These are phyloP conservation scores for Ogataea siamensis DNA, from an alignment of 805 yeast species.

Conservation along the genomic window DNA sequence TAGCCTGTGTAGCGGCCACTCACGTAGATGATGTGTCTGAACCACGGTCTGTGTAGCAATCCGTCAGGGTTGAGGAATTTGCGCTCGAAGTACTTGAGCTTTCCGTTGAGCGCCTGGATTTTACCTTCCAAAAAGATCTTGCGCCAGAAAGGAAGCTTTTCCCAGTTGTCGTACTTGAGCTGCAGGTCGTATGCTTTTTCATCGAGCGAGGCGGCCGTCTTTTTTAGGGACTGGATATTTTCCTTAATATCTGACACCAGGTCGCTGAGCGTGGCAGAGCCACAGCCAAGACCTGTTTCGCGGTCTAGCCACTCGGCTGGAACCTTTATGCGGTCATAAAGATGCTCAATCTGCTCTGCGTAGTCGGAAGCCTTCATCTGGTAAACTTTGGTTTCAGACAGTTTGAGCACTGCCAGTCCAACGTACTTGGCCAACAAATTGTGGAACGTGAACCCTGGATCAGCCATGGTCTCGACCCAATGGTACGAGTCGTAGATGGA, in stretches of 20 bases:
- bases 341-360: slow-evolving; percentile 46
- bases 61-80: slow-evolving; percentile 47
- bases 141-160: slow-evolving; percentile 25
- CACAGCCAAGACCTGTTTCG: slow-evolving; percentile 1
- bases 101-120: slow-evolving; percentile 36
- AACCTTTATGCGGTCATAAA: slow-evolving; percentile 41
- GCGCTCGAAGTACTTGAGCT: slow-evolving; percentile 44
- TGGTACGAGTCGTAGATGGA: slow-evolving; percentile 69
- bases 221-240: slow-evolving; percentile 27
- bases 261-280: slow-evolving; percentile 13
- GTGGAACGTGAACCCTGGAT: slow-evolving; percentile 61
- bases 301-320: slow-evolving; percentile 27
- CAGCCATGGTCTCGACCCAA: slow-evolving; percentile 67
- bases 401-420: slow-evolving; percentile 47
- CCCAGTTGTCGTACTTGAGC: slow-evolving; percentile 22
- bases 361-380: slow-evolving; percentile 45
- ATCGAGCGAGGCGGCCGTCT: slow-evolving; percentile 31
- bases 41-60: slow-evolving; percentile 52
- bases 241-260: slow-evolving; percentile 30
- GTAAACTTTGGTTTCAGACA: slow-evolving; percentile 49
- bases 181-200: slow-evolving; percentile 21
- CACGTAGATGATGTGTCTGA: slow-evolving; percentile 57
- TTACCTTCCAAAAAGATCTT: slow-evolving; percentile 28
- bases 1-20: slow-evolving; percentile 62
- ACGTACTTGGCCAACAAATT: slow-evolving; percentile 52